These are phyloP conservation scores for Hymenotorrendiella dingleyae DNA, from an alignment of 2,329 filamentous ascomycete species.

Conservation along the genomic window DNA sequence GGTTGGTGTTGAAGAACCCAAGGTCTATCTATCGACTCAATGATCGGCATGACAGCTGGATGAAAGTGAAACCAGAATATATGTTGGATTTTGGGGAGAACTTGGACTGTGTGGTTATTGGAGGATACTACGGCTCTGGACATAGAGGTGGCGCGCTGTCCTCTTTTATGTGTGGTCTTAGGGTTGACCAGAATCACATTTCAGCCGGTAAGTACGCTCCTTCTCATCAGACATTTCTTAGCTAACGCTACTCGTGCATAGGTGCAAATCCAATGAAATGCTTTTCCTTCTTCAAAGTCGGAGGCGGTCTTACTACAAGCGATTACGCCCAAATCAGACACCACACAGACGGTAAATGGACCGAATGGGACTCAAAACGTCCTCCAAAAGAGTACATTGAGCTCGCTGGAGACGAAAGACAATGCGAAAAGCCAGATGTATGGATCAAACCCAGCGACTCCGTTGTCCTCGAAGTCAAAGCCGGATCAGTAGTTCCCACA, in stretches of 20 bases:
- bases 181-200: slow-evolving; percentile 64
- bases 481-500: slow-evolving; percentile 67
- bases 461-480: slow-evolving; percentile 82
- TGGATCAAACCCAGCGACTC: slow-evolving; percentile 92
- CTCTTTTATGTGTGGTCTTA: slow-evolving; percentile 84
- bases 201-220: slow-evolving; percentile 29
- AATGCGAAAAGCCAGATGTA: slow-evolving; percentile 76
- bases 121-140: slow-evolving; percentile 88
- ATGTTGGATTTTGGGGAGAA: slow-evolving; percentile 95
- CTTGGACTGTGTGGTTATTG: slow-evolving; percentile 82
- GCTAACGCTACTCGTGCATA: slow-evolving; percentile 19
- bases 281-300: slow-evolving; percentile 95
- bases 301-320: slow-evolving; percentile 80
- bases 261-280: slow-evolving; percentile 63
- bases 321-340: slow-evolving; percentile 83
- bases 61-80: slow-evolving; percentile 98
- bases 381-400: slow-evolving; percentile 76
- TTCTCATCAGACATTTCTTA: neutral
- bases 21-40: slow-evolving; percentile 80
- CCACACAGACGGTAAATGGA: slow-evolving; percentile 87
- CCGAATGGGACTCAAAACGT: slow-evolving; percentile 70
- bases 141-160: slow-evolving; percentile 75
- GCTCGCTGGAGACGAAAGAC: slow-evolving; percentile 67
- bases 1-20: slow-evolving; percentile 90
- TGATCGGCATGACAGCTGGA: slow-evolving; percentile 90